Evolutionary conservation across 495 filamentous ascomycete genomes (phyloP).

Genomic region (Annulohypoxylon nitens): DNA sequence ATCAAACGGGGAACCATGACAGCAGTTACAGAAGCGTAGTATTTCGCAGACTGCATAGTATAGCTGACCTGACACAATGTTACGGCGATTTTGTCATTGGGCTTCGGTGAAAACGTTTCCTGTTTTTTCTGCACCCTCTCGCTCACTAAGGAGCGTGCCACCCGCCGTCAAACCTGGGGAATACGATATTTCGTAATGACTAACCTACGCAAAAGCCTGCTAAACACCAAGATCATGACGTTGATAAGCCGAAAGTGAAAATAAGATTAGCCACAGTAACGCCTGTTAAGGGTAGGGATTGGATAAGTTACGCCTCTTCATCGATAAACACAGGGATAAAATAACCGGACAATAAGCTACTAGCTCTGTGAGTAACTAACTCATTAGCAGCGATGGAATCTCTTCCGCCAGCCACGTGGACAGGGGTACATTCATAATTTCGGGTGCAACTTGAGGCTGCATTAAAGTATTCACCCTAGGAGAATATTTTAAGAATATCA

Average conservation of each 20-base stretch:
- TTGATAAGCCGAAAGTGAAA: neutral
- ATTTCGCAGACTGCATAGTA: neutral
- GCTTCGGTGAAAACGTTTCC: constrained; percentile 3
- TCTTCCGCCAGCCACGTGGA: constrained; percentile 37
- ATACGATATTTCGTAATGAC: neutral
- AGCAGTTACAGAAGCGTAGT: constrained; percentile 6
- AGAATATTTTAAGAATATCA: constrained; percentile 37
- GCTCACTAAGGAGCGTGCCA: neutral
- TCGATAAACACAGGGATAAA: constrained; percentile 12
- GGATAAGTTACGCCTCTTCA: constrained; percentile 6
- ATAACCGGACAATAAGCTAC: neutral
- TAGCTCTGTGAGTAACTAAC: neutral
- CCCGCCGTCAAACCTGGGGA: neutral
- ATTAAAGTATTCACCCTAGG: constrained; percentile 32
- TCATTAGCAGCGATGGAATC: neutral
- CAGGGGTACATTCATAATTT: constrained; percentile 24
- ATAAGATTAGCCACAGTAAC: constrained; percentile 4
- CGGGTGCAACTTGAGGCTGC: constrained; percentile 28
- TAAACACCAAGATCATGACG: neutral
- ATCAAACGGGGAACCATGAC: neutral
- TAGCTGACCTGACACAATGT: neutral
- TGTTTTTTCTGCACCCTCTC: constrained; percentile 9
- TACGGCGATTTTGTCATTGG: constrained; percentile 13
- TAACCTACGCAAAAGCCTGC: too few species aligned
- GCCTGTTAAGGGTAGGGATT: neutral